Conservation (phyloP, 495 filamentous ascomycete genomes). For the Penicillium subrubescens region DNA sequence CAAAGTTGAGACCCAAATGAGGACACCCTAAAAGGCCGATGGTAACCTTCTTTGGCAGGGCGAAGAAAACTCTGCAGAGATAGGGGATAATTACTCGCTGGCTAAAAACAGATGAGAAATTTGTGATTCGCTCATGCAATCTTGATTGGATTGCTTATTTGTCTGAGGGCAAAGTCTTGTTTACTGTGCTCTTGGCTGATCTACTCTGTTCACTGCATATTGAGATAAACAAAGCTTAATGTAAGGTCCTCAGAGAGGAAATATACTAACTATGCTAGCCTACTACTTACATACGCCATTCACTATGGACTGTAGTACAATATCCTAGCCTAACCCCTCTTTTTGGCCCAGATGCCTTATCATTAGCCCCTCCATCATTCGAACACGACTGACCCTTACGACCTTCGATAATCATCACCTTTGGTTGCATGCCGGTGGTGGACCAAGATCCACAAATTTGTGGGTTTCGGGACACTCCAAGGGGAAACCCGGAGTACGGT, state of each 20-base stretch:
- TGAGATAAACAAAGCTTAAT: background rate
- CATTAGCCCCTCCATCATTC: background rate
- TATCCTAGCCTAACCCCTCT: background rate
- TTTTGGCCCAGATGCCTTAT: background rate
- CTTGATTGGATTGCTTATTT: background rate
- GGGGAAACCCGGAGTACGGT: constrained; percentile 7
- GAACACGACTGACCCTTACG: background rate
- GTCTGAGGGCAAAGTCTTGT: background rate
- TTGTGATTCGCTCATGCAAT: background rate
- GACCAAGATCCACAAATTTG: constrained; percentile 13
- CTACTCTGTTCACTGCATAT: background rate
- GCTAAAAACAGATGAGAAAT: background rate
- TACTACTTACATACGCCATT: background rate
- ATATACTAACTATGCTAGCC: background rate
- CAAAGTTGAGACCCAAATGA: background rate
- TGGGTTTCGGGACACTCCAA: constrained; percentile 9
- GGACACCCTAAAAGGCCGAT: background rate
- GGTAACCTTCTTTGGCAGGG: background rate
- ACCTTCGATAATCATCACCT: background rate
- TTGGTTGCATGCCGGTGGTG: constrained; percentile 13
- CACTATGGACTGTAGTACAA: background rate
- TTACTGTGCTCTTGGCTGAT: background rate
- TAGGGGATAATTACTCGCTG: background rate
- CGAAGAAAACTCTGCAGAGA: background rate
- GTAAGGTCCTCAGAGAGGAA: background rate